Conservation (phyloP, 257 asterid genomes). For the Paraleonurus japonicus region DNA sequence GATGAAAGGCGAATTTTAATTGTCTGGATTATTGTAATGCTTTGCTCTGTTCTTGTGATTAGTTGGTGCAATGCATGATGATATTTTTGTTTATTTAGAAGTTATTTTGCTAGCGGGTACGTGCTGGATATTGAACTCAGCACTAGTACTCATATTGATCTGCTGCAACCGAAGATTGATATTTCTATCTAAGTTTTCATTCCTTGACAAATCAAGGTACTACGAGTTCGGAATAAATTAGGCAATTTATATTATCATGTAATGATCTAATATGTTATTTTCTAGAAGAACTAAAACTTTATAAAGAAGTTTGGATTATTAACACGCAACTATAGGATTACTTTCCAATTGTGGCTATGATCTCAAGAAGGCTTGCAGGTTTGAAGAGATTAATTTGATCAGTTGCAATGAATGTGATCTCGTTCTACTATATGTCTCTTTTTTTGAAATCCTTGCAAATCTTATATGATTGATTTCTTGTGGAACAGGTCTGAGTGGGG, state of each 20-base stretch:
- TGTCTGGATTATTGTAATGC: not conserved
- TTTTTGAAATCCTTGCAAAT: not conserved
- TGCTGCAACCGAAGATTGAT: not conserved
- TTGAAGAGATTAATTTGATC: not conserved
- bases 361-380: not conserved
- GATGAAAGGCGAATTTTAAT: not conserved
- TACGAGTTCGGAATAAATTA: not conserved
- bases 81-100: not conserved
- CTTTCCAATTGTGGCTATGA: not conserved
- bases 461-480: not conserved
- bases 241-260: not conserved
- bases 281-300: not conserved
- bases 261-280: not conserved
- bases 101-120: not conserved
- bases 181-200: not conserved
- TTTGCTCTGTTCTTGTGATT: constrained; percentile 3
- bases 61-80: not conserved
- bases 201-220: not conserved
- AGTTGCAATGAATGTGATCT: not conserved
- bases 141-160: not conserved
- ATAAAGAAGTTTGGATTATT: not conserved
- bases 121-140: not conserved
- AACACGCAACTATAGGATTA: not conserved
- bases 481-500: not conserved
- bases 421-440: not conserved